Percentiles rank a stretch among this genome's conserved stretches.
These are phyloP conservation scores for Hygrophila difformis DNA, from an alignment of 257 asterid species.

Conservation along the genomic window DNA sequence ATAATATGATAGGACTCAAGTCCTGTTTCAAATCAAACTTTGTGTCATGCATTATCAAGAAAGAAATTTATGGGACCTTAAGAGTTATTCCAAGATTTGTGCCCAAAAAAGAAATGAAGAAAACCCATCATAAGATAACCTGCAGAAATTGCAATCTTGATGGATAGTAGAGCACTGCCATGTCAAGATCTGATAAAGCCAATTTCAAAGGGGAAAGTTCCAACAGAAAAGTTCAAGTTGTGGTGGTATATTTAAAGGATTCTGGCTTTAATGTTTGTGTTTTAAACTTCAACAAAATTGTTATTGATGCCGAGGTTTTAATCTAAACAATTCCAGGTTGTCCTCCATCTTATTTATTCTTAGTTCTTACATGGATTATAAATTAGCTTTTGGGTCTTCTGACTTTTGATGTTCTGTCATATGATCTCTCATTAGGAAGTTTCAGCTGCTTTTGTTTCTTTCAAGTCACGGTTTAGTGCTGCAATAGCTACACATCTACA, in stretches of 20 bases:
- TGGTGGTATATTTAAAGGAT: no score
- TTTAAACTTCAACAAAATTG: background rate
- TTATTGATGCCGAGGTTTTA: background rate
- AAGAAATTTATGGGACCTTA: no score
- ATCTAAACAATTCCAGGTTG: background rate
- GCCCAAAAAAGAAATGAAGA: no score
- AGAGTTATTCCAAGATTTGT: no score
- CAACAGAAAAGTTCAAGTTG: background rate
- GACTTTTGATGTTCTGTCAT: slow-evolving; percentile 13
- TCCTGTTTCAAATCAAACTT: background rate
- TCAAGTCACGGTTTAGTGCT: slow-evolving; percentile 77
- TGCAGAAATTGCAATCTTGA: background rate
- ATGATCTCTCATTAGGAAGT: slow-evolving; percentile 45
- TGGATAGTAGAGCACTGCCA: background rate
- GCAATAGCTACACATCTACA: slow-evolving; percentile 59
- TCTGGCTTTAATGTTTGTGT: background rate
- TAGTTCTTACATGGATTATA: slow-evolving; percentile 5
- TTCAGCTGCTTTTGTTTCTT: slow-evolving; percentile 93
- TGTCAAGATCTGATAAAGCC: background rate
- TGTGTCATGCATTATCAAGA: no score
- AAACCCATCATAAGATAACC: background rate
- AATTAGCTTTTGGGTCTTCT: slow-evolving; percentile 3
- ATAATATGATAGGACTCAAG: slow-evolving; percentile 1
- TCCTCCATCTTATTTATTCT: background rate
- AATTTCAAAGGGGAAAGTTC: background rate